Evolutionary conservation across 495 filamentous ascomycete genomes (phyloP).

Genomic region (Bombardia bombarda): DNA sequence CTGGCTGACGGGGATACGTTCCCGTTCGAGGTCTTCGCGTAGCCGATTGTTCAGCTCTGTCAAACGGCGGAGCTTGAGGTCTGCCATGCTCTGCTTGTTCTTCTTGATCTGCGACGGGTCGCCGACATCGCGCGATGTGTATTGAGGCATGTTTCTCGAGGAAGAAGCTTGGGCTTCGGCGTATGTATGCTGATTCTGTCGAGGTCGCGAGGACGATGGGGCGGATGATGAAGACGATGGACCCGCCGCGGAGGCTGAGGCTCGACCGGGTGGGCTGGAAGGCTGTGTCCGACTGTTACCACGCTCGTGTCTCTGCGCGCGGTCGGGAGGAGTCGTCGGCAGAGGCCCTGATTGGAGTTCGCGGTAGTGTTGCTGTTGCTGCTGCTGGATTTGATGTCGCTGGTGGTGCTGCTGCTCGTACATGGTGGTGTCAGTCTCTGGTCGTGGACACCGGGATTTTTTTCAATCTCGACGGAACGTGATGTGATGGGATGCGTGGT

Average conservation of each 20-base stretch:
- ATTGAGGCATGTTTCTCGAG: conserved; percentile 41
- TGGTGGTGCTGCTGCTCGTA: conserved; percentile 2
- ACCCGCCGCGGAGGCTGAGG: conserved; percentile 10
- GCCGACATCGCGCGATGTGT: conserved; percentile 48
- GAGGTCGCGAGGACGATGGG: conserved; percentile 3
- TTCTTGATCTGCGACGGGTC: conserved; percentile 70
- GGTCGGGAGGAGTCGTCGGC: conserved; percentile 10
- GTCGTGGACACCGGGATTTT: conserved; percentile 7
- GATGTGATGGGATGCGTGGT: too few species aligned
- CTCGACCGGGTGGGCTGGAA: conserved; percentile 12
- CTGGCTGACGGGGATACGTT: conserved; percentile 90
- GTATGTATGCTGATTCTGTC: not conserved
- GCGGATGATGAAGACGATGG: conserved; percentile 16
- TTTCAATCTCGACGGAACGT: too few species aligned
- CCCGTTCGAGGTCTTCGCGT: conserved; percentile 88
- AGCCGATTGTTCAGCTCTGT: conserved; percentile 93
- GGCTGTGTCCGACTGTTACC: conserved; percentile 9
- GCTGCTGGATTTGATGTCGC: too few species aligned
- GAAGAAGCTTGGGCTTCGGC: not conserved
- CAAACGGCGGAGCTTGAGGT: conserved; percentile 90
- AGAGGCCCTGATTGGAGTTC: conserved; percentile 4
- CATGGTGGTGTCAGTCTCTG: conserved; percentile 20
- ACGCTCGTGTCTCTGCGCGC: conserved; percentile 7
- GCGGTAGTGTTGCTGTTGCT: not conserved
- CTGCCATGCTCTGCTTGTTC: conserved; percentile 98